Conservation (phyloP, 1,139 yeast species). For the Yamadazyma aaseri region DNA sequence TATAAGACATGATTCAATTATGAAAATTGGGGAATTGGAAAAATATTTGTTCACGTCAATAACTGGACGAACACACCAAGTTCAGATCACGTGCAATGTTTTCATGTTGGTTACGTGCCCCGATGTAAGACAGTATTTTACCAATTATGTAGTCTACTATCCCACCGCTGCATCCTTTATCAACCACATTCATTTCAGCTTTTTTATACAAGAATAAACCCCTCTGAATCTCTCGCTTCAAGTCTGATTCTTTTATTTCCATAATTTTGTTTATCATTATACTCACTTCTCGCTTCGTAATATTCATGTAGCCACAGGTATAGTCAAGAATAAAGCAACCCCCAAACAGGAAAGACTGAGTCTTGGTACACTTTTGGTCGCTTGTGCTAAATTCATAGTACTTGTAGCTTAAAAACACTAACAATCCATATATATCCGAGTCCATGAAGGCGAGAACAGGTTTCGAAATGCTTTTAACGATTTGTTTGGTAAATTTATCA, state of each 20-base stretch:
- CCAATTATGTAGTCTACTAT: constrained; percentile 2
- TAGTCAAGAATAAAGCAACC: constrained; percentile 43
- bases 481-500: constrained; percentile 28
- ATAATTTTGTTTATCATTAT: constrained; percentile 22
- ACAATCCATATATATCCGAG: constrained; percentile 71
- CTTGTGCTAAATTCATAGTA: constrained; percentile 1
- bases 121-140: constrained; percentile 1
- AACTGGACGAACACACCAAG: too few species aligned
- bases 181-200: constrained; percentile 53
- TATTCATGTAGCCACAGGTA: constrained; percentile 29
- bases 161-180: background rate
- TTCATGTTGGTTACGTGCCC: constrained; percentile 2
- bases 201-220: constrained; percentile 51
- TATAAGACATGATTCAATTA: constrained; percentile 51
- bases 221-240: constrained; percentile 51
- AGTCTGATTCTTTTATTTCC: constrained; percentile 8
- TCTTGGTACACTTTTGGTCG: background rate
- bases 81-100: constrained; percentile 13
- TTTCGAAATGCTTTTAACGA: constrained; percentile 24
- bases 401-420: constrained; percentile 47
- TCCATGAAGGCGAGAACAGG: constrained; percentile 43
- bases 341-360: background rate
- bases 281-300: constrained; percentile 33
- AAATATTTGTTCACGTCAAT: too few species aligned
- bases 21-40: constrained; percentile 8